Conservation (phyloP, 192 early-diverging fungal genomes). For the Piromyces finnis region DNA sequence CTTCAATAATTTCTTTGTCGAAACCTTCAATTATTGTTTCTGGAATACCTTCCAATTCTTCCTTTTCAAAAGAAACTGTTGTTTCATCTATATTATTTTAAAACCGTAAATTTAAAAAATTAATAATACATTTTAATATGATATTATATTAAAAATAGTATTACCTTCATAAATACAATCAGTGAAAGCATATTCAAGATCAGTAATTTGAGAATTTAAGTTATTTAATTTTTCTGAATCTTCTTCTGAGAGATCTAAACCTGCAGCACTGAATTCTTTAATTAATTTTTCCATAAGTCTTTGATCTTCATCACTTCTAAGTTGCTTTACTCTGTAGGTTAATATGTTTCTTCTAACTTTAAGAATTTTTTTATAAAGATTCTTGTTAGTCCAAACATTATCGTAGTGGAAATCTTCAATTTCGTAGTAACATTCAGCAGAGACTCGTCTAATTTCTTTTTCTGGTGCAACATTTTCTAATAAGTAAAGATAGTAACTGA, state of each 20-base stretch:
- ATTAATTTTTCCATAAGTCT: constrained; percentile 51
- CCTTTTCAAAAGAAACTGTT: constrained; percentile 23
- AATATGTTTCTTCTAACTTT: neutral
- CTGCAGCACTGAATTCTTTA: constrained; percentile 44
- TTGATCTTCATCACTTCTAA: constrained; percentile 21
- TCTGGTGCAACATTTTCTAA: neutral
- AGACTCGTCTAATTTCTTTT: neutral
- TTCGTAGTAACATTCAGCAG: neutral
- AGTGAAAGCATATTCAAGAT: neutral
- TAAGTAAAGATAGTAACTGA: neutral
- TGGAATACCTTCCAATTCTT: constrained; percentile 55
- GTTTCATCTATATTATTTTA: constrained; percentile 8
- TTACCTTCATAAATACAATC: neutral
- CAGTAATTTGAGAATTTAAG: constrained; percentile 22
- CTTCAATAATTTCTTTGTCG: constrained; percentile 31
- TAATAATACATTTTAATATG: no score
- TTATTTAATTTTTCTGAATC: constrained; percentile 36
- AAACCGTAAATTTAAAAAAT: no score
- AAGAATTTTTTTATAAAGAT: neutral
- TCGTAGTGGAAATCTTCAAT: neutral
- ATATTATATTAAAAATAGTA: no score
- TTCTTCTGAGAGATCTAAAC: constrained; percentile 40
- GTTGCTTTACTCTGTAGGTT: neutral
- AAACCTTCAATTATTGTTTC: constrained; percentile 44
- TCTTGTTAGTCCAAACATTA: neutral